Evolutionary conservation across 2,329 filamentous ascomycete genomes (phyloP).

Genomic region (Fonsecaea pedrosoi): DNA sequence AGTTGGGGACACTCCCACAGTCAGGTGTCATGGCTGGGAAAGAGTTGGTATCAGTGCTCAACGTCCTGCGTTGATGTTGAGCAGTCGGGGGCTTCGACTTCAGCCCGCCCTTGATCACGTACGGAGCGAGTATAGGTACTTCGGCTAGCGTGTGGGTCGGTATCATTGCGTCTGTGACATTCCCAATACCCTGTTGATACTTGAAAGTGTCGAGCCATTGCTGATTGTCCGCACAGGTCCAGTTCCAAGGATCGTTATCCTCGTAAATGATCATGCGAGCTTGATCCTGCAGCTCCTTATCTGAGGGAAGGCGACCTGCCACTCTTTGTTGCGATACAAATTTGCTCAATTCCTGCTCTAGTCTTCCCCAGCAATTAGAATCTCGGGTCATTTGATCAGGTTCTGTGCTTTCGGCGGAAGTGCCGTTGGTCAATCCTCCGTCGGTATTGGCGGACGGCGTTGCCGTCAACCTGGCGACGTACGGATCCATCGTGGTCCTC

Average conservation of each 20-base stretch:
- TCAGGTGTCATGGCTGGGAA: slow-evolving; percentile 20
- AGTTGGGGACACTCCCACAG: slow-evolving; percentile 27
- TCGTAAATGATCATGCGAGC: slow-evolving; percentile 44
- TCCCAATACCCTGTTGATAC: slow-evolving; percentile 50
- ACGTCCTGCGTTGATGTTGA: slow-evolving; percentile 23
- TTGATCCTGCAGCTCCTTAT: slow-evolving; percentile 44
- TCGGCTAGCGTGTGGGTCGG: slow-evolving; percentile 40
- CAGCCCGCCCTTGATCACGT: slow-evolving; percentile 48
- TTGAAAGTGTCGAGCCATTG: slow-evolving; percentile 55
- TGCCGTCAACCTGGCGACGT: slow-evolving; percentile 33
- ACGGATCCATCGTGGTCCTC: slow-evolving; percentile 42
- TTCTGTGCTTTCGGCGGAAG: slow-evolving; percentile 32
- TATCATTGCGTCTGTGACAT: slow-evolving; percentile 27
- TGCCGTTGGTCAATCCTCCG: slow-evolving; percentile 33
- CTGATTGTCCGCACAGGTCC: slow-evolving; percentile 56
- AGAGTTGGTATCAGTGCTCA: slow-evolving; percentile 24
- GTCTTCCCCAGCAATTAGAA: slow-evolving; percentile 50
- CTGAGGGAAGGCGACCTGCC: slow-evolving; percentile 47
- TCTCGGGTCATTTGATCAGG: slow-evolving; percentile 40
- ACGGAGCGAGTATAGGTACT: slow-evolving; percentile 53
- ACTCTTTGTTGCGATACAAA: slow-evolving; percentile 48
- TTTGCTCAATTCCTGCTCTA: slow-evolving; percentile 50
- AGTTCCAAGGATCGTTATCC: slow-evolving; percentile 45
- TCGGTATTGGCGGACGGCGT: slow-evolving; percentile 32
- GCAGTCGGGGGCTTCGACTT: slow-evolving; percentile 45